These are phyloP conservation scores for Plantago ovata DNA, from an alignment of 257 asterid genomes.

Conservation along the genomic window DNA sequence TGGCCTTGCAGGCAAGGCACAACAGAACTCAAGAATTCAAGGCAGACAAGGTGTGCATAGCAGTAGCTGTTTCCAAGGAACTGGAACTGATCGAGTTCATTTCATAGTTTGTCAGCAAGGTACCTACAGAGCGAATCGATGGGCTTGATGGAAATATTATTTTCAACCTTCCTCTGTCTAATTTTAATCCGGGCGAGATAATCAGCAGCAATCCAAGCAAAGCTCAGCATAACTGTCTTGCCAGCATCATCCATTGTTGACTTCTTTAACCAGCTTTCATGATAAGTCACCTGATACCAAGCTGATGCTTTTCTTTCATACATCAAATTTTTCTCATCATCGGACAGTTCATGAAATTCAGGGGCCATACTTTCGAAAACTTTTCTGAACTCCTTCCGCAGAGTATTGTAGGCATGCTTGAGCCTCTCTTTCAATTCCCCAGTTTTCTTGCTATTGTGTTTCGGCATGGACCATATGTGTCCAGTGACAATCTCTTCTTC, in stretches of 20 bases:
- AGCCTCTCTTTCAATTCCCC: constrained; percentile 87
- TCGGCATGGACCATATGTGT: constrained; percentile 92
- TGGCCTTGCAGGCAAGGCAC: too few species aligned
- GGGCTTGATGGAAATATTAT: constrained; percentile 43
- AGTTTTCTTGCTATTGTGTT: constrained; percentile 52
- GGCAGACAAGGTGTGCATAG: too few species aligned
- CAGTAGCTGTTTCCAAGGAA: too few species aligned
- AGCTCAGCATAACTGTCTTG: constrained; percentile 63
- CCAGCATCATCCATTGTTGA: constrained; percentile 44
- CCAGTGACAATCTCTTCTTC: constrained; percentile 91
- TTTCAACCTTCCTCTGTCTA: constrained; percentile 34
- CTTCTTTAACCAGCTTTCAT: constrained; percentile 50
- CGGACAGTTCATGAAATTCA: constrained; percentile 45
- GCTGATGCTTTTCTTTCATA: constrained; percentile 90
- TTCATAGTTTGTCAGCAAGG: constrained; percentile 68
- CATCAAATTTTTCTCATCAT: constrained; percentile 43
- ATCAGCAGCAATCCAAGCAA: constrained; percentile 96
- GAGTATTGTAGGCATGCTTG: constrained; percentile 58
- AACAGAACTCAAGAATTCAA: too few species aligned
- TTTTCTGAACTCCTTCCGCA: constrained; percentile 71
- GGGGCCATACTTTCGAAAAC: constrained; percentile 60
- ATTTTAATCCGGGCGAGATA: constrained; percentile 77
- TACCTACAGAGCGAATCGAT: constrained; percentile 66
- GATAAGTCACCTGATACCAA: constrained; percentile 86
- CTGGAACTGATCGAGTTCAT: background rate